These are phyloP conservation scores for Pseudogymnoascus sp. DNA, from an alignment of 2,329 filamentous ascomycete species.

Conservation along the genomic window DNA sequence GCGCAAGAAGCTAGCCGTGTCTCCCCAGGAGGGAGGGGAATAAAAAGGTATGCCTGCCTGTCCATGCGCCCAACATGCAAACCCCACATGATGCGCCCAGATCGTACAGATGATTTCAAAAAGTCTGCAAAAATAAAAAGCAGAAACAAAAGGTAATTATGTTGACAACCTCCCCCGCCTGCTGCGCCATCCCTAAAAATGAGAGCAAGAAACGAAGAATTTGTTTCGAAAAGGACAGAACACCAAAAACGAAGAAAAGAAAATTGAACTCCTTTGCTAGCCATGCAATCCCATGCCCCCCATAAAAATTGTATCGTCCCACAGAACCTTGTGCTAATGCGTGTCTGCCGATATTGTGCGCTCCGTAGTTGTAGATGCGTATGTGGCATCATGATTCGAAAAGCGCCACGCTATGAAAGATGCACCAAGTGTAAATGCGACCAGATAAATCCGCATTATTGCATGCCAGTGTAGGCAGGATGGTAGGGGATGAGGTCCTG, in stretches of 20 bases:
- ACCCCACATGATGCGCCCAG: slow-evolving; percentile 4
- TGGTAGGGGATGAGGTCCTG: slow-evolving; percentile 3
- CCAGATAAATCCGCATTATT: slow-evolving; percentile 1
- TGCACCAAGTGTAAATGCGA: slow-evolving; percentile 6
- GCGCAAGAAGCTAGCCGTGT: not conserved
- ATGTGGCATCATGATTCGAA: not conserved
- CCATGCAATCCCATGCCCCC: not conserved
- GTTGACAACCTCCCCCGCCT: not conserved
- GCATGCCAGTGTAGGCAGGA: not conserved
- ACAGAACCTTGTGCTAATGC: slow-evolving; percentile 1
- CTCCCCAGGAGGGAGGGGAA: not conserved
- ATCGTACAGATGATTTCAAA: slow-evolving; percentile 1
- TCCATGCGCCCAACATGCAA: slow-evolving; percentile 6
- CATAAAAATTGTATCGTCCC: slow-evolving; percentile 6
- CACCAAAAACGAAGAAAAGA: slow-evolving; percentile 8
- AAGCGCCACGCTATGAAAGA: slow-evolving; percentile 6
- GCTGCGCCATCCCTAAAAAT: slow-evolving; percentile 1
- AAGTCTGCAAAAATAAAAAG: not conserved
- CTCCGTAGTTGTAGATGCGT: slow-evolving; percentile 5
- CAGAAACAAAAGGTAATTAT: slow-evolving; percentile 3
- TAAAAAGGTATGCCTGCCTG: slow-evolving; percentile 2
- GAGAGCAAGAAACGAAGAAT: not conserved
- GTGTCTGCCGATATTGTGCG: slow-evolving; percentile 6
- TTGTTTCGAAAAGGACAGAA: not conserved
- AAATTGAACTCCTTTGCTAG: slow-evolving; percentile 2